Base-by-base conservation (phyloP, 768 basidiomycete species). In the Hygrocybe punicea region DNA sequence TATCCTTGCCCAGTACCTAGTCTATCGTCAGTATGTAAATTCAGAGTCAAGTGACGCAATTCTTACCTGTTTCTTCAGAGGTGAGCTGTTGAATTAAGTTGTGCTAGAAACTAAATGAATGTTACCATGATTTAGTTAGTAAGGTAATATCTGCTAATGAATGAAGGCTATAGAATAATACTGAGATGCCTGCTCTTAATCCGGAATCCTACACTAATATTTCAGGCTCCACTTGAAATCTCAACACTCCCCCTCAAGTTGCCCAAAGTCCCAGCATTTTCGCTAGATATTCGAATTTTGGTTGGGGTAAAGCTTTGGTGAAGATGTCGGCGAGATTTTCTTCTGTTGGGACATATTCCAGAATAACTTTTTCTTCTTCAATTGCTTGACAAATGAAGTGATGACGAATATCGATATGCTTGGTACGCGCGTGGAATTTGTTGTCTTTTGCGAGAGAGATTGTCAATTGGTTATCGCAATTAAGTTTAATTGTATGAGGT, bases 361-460 rank as follows among this genome's bases (percentile, higher is more conserved):
- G 14, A 10, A 6, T 19, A 4, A 42, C 11, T 11, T 14, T 16
- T 16, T 42, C 17, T 11, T n/a, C 55, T 44, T 2, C 24, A 11
- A 56, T 40, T 6, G 48, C 46, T 36, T 56, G 23, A 14, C 48
- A 50, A 33, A 56, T 56, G 55, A 56, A 56, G 25, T 56, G 55
- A 34, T 56, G 46, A 10, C 48, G 34, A 16, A 56, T 56, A 51
- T 56, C 55, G 21, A 56, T 56, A 25, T 56, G 55, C 24, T 56
- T 56, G 14, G 55, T 56, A 3, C 55, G 48, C 9, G 47, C 49
- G n/a, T 56, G 55, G n/a, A 51, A 56, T 8, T 51, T 47, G n/a
- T 33, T 34, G 50, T 56, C 55, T 51, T 51, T 35, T 16, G 52
- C 23, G 13, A 59, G 59, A 34, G 52, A 21, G 45, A 59, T 61